A percentile compares a stretch with the other conserved stretches of the same genome.
Conservation (phyloP, 495 filamentous ascomycete species). For the Hypoxylon subgilvum region DNA sequence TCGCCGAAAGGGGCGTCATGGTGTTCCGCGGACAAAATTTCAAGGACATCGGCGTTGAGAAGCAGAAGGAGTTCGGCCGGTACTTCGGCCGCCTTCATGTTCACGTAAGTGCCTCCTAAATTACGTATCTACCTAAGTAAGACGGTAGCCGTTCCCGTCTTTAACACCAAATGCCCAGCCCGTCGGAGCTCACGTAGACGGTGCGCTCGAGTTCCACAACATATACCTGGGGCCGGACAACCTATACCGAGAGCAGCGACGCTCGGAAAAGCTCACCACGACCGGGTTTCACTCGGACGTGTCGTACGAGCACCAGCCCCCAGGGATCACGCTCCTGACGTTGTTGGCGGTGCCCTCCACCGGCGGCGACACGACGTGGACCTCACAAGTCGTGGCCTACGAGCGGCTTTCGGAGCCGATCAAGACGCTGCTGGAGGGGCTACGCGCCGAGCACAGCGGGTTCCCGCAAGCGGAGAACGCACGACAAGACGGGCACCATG, state of each 20-base stretch:
- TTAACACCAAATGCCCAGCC: slow-evolving; percentile 33
- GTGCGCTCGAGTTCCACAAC: slow-evolving; percentile 53
- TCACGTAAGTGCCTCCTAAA: slow-evolving; percentile 46
- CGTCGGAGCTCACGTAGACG: slow-evolving; percentile 52
- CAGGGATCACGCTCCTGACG: slow-evolving; percentile 75
- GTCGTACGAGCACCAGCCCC: slow-evolving; percentile 79
- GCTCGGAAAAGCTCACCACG: slow-evolving; percentile 56
- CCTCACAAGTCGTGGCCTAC: slow-evolving; percentile 75
- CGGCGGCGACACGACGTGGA: slow-evolving; percentile 79
- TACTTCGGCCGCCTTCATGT: slow-evolving; percentile 74
- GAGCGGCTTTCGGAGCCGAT: slow-evolving; percentile 70
- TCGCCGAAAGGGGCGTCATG: slow-evolving; percentile 74
- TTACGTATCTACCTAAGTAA: not conserved
- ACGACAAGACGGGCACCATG: slow-evolving; percentile 62
- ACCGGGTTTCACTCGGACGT: slow-evolving; percentile 55
- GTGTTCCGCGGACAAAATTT: slow-evolving; percentile 73
- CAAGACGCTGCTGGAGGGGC: slow-evolving; percentile 71
- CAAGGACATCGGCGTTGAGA: slow-evolving; percentile 65
- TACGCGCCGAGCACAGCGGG: slow-evolving; percentile 74
- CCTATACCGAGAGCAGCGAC: slow-evolving; percentile 50
- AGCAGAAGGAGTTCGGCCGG: slow-evolving; percentile 66
- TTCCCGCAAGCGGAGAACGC: slow-evolving; percentile 73
- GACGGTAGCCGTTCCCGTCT: not conserved
- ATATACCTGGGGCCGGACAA: slow-evolving; percentile 58
- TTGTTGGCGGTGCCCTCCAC: slow-evolving; percentile 72